phyloP scores from a whole-genome alignment of 192 early-diverging fungal genomes.

The Mortierella hygrophila region DNA sequence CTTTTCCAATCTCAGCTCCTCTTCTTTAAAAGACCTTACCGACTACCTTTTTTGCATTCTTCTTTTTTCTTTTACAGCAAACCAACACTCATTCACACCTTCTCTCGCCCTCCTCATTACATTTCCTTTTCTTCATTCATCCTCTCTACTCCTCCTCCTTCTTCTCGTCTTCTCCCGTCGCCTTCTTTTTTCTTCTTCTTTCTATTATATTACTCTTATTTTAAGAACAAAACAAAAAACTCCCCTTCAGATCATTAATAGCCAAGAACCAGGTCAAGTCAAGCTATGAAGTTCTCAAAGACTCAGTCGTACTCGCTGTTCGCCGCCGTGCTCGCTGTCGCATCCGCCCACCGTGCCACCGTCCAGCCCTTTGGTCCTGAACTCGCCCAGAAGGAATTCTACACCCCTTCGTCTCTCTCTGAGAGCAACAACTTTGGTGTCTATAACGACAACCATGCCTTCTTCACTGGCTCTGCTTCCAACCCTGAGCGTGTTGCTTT shows the following conservation, averaged over 20 bases:
- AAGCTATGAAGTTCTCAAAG: constrained; percentile 46
- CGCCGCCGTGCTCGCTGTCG: constrained; percentile 39
- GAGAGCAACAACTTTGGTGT: constrained; percentile 14
- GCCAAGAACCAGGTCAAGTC: not conserved
- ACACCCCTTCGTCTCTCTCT: constrained; percentile 26
- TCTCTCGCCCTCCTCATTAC: not conserved
- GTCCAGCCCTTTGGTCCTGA: constrained; percentile 58
- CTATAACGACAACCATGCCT: constrained; percentile 13
- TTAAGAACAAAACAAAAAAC: constrained; percentile 20
- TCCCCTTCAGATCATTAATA: not conserved
- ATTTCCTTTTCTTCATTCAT: not conserved
- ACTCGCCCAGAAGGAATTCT: constrained; percentile 46
- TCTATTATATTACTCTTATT: not conserved
- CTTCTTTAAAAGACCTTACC: not conserved
- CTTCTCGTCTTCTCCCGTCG: not conserved
- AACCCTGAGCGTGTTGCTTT: constrained; percentile 59
- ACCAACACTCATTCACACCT: not conserved
- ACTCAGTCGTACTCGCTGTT: constrained; percentile 41
- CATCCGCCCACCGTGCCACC: constrained; percentile 36
- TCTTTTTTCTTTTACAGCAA: constrained; percentile 1
- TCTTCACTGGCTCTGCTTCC: constrained; percentile 28
- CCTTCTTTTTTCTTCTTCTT: not conserved
- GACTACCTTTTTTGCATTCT: not conserved
- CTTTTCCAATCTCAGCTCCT: not conserved
- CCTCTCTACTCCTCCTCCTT: not conserved